Evolutionary conservation across 192 early-diverging fungal genomes (phyloP).

Genomic region (Fimicolochytrium jonesii): DNA sequence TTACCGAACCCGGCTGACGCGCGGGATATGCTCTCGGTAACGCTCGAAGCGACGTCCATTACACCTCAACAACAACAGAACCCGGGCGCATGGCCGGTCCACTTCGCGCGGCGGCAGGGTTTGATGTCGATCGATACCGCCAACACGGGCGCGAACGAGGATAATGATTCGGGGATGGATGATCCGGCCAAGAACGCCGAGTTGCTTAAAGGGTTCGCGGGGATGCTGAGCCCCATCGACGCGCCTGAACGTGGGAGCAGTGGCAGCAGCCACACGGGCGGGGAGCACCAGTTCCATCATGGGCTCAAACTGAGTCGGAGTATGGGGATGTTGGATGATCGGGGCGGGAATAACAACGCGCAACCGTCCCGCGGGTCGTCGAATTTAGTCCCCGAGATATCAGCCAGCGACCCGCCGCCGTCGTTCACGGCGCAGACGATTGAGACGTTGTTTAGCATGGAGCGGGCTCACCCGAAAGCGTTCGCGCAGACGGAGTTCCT

Average conservation of each 20-base stretch:
- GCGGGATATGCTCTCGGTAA: conserved; percentile 9
- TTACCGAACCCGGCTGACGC: neutral
- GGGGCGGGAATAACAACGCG: neutral
- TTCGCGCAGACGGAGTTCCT: conserved; percentile 25
- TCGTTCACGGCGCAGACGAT: conserved; percentile 27
- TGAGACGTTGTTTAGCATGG: conserved; percentile 26
- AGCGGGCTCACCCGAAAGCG: conserved; percentile 24
- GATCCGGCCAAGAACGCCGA: conserved; percentile 17
- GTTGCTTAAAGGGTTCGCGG: conserved; percentile 23
- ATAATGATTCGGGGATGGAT: conserved; percentile 7
- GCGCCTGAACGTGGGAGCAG: conserved; percentile 1
- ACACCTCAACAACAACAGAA: neutral
- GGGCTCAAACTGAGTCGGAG: conserved; percentile 13
- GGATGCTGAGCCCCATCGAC: conserved; percentile 25
- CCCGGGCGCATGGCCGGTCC: neutral
- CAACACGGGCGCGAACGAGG: neutral
- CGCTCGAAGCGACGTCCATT: conserved; percentile 21
- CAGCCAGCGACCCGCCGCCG: neutral
- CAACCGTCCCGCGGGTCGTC: conserved; percentile 3
- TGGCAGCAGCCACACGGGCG: conserved; percentile 6
- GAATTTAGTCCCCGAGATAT: conserved; percentile 15
- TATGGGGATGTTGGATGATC: conserved; percentile 19
- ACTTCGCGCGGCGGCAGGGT: neutral
- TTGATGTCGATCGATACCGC: conserved; percentile 14
- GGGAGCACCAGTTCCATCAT: conserved; percentile 22